A percentile compares a stretch with the other conserved stretches of the same genome.
phyloP scores from a whole-genome alignment of 148 eudicot genomes.

The Fagopyrum esculentum region DNA sequence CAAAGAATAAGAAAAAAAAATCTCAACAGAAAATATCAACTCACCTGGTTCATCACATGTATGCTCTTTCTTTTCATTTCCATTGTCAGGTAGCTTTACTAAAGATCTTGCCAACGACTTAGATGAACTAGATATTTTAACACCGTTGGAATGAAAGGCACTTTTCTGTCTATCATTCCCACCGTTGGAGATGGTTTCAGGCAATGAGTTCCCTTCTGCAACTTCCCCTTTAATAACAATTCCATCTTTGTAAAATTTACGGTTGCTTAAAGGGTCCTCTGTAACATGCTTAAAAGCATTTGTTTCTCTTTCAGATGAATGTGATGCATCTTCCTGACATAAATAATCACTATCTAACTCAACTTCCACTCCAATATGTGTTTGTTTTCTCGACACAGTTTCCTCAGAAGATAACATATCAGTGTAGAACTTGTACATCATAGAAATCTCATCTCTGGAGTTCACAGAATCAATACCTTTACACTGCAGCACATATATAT shows the following conservation, averaged over 20 bases:
- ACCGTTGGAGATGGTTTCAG: background rate
- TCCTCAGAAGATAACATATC: slow-evolving; percentile 24
- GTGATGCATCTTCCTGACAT: slow-evolving; percentile 5
- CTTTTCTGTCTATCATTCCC: background rate
- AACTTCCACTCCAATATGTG: slow-evolving; percentile 20
- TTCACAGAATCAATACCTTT: slow-evolving; percentile 26
- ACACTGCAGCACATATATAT: slow-evolving; percentile 28
- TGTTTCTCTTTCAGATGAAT: background rate
- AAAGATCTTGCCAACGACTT: slow-evolving; percentile 34
- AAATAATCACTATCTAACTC: slow-evolving; percentile 19
- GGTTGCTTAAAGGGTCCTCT: slow-evolving; percentile 12
- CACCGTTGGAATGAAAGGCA: slow-evolving; percentile 10
- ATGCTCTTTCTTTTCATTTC: slow-evolving; percentile 33
- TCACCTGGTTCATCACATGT: slow-evolving; percentile 45
- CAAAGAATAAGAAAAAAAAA: background rate
- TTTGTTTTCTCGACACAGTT: slow-evolving; percentile 25
- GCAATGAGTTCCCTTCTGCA: slow-evolving; percentile 20
- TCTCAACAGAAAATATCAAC: slow-evolving; percentile 7
- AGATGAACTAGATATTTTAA: slow-evolving; percentile 34
- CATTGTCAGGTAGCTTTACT: slow-evolving; percentile 36
- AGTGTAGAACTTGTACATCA: slow-evolving; percentile 21
- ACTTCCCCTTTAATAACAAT: slow-evolving; percentile 25
- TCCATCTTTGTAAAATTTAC: slow-evolving; percentile 14
- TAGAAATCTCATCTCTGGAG: slow-evolving; percentile 26
- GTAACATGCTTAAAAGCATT: background rate